Evolutionary conservation across 2,329 filamentous ascomycete genomes (phyloP).

Genomic region (Rhynchosporium graminicola): DNA sequence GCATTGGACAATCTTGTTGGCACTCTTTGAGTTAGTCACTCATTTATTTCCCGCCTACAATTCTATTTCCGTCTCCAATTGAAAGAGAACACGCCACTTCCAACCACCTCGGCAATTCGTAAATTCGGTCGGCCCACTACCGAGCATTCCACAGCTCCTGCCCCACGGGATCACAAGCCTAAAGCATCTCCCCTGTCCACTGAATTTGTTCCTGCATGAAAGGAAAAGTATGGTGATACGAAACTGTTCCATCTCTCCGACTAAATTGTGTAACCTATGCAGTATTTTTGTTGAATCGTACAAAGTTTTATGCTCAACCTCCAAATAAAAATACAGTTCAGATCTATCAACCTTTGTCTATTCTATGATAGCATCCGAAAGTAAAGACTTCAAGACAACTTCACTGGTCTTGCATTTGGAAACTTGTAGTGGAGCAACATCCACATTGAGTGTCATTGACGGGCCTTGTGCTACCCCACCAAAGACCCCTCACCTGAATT

Average conservation of each 20-base stretch:
- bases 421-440: not conserved
- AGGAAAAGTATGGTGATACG: not conserved
- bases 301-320: no score
- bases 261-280: not conserved
- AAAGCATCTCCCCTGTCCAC: not conserved
- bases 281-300: no score
- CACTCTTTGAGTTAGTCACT: no score
- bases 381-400: not conserved
- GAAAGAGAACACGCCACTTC: not conserved
- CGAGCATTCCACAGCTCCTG: not conserved
- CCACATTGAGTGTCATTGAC: not conserved
- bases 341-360: no score
- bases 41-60: no score
- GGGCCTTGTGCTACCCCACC: not conserved
- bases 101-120: constrained; percentile 9
- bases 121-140: constrained; percentile 2
- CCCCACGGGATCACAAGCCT: constrained; percentile 11
- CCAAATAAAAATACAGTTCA: no score
- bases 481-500: constrained; percentile 1
- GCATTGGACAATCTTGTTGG: no score
- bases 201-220: constrained; percentile 11
- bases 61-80: no score
- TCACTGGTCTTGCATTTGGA: not conserved
- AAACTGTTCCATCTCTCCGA: constrained; percentile 7
- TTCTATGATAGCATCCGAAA: not conserved